A percentile compares a stretch with the other conserved stretches of the same genome.
Evolutionary conservation across 768 basidiomycete genomes (phyloP).

Genomic region (Daedaleopsis sinensis): DNA sequence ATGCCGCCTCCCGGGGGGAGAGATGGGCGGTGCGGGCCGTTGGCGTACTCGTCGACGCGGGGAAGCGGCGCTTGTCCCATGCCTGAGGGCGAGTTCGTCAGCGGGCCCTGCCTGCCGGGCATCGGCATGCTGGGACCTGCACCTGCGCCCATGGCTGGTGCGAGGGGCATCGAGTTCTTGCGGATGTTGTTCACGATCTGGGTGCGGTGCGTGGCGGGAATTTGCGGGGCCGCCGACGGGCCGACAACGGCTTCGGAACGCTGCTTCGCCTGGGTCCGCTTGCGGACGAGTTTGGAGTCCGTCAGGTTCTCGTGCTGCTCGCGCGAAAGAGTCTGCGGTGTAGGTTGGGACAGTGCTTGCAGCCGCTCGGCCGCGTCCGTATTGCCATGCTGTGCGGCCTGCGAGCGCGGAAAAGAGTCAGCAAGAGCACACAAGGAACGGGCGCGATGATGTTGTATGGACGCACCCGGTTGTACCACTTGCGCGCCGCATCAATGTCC

Average conservation of each 20-base stretch:
- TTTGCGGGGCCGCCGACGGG: constrained; percentile 10
- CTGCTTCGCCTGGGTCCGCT: constrained; percentile 73
- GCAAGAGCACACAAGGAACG: background rate
- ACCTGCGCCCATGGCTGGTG: background rate
- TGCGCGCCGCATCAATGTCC: constrained; percentile 63
- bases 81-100: constrained; percentile 9
- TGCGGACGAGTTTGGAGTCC: constrained; percentile 79
- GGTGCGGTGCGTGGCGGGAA: constrained; percentile 38
- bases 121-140: background rate
- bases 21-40: background rate
- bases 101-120: constrained; percentile 5
- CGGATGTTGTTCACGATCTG: constrained; percentile 59
- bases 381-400: constrained; percentile 83
- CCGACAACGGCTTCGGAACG: constrained; percentile 45
- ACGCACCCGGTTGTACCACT: constrained; percentile 77
- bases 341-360: constrained; percentile 61
- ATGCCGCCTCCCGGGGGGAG: background rate
- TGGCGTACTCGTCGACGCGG: constrained; percentile 5
- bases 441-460: constrained; percentile 1
- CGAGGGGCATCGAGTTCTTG: constrained; percentile 42
- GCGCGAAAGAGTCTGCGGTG: constrained; percentile 69
- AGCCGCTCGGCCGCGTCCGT: constrained; percentile 78
- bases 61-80: constrained; percentile 13
- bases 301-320: constrained; percentile 81
- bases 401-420: background rate